Percentiles rank a stretch among this genome's conserved stretches.
These are phyloP conservation scores for Sanghuangporus sanghuang DNA, from an alignment of 1,284 basidiomycete species.

Conservation along the genomic window DNA sequence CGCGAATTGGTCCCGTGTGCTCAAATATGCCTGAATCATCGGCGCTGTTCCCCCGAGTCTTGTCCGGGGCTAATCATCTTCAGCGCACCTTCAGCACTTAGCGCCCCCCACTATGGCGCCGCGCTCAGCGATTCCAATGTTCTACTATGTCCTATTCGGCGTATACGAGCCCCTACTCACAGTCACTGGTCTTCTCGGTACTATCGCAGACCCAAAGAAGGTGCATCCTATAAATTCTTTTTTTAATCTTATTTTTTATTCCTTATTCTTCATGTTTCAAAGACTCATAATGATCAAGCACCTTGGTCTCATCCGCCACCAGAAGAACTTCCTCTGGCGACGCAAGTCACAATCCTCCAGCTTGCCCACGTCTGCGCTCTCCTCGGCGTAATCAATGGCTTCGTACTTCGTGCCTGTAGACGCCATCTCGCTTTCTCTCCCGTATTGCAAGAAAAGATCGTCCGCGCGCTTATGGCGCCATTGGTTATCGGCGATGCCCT, in stretches of 20 bases:
- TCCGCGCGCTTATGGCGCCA: conserved; percentile 55
- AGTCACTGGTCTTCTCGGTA: conserved; percentile 57
- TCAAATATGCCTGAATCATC: conserved; percentile 12
- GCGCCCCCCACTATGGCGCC: conserved; percentile 20
- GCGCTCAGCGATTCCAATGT: conserved; percentile 58
- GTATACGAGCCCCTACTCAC: conserved; percentile 67
- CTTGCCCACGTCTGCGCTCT: conserved; percentile 73
- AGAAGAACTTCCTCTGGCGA: conserved; percentile 49
- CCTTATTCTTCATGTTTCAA: conserved; percentile 10
- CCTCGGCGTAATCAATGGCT: conserved; percentile 62
- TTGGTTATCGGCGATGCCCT: conserved; percentile 62
- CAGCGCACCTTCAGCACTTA: neutral
- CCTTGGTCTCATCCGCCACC: conserved; percentile 59
- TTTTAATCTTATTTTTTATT: conserved; percentile 6
- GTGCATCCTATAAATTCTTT: conserved; percentile 33
- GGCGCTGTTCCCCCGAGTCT: conserved; percentile 16
- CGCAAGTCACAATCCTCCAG: conserved; percentile 56
- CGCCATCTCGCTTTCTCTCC: conserved; percentile 51
- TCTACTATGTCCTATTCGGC: conserved; percentile 68
- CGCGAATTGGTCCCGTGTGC: conserved; percentile 17
- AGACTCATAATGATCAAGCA: conserved; percentile 71
- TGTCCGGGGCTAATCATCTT: neutral
- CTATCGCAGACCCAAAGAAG: conserved; percentile 59
- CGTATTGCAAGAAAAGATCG: conserved; percentile 65
- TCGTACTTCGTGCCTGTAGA: conserved; percentile 54